Conservation (phyloP, 1,284 basidiomycete genomes). For the Sanghuangporus weigelae region DNA sequence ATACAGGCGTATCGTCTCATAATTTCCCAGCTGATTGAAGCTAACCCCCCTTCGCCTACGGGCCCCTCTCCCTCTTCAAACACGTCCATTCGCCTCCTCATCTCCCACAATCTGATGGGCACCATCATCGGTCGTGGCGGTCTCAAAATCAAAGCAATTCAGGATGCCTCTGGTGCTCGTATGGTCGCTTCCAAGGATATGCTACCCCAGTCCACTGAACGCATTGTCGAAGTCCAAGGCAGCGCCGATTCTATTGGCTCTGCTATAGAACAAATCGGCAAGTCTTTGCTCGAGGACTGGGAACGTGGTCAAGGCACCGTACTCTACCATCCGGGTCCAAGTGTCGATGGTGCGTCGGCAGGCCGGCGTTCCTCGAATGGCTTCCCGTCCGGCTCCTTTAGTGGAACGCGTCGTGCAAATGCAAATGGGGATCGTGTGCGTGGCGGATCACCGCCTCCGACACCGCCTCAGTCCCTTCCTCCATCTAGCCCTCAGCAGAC, state of each 20-base stretch:
- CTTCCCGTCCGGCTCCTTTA: conserved; percentile 33
- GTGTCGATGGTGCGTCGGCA: conserved; percentile 60
- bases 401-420: conserved; percentile 50
- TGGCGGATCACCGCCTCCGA: conserved; percentile 48
- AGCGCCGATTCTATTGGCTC: conserved; percentile 86
- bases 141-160: conserved; percentile 99
- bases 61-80: conserved; percentile 64
- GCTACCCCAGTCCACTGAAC: conserved; percentile 98
- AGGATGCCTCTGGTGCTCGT: conserved; percentile 93
- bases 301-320: conserved; percentile 91
- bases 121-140: conserved; percentile 97
- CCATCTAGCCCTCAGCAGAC: conserved; percentile 46
- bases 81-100: conserved; percentile 91
- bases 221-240: conserved; percentile 95
- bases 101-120: conserved; percentile 99
- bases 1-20: conserved; percentile 90
- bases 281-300: conserved; percentile 96
- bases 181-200: conserved; percentile 99
- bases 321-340: conserved; percentile 88
- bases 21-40: conserved; percentile 84
- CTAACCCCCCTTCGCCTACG: conserved; percentile 63
- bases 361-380: conserved; percentile 42
- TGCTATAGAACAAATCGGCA: conserved; percentile 92
- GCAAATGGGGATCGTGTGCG: conserved; percentile 51
- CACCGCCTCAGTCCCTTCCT: conserved; percentile 45